Evolutionary conservation across 2,329 filamentous ascomycete genomes (phyloP).

Genomic region (Macrophomina phaseolina): DNA sequence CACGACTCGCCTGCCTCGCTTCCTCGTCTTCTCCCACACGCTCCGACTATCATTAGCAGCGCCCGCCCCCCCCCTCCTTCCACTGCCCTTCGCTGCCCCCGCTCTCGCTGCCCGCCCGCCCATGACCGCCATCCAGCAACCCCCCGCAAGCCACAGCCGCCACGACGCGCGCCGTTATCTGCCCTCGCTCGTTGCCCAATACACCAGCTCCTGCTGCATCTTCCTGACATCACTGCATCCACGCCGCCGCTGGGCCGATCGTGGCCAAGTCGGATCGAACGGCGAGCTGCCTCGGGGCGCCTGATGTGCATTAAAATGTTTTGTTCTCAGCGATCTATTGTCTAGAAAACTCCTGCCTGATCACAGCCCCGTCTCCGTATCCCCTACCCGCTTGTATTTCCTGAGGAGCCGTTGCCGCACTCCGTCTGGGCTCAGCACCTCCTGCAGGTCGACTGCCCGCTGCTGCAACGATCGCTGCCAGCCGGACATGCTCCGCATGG

Average conservation of each 20-base stretch:
- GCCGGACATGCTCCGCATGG: conserved; percentile 25
- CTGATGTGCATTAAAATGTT: conserved; percentile 17
- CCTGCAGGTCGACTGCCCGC: conserved; percentile 21
- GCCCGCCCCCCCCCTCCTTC: too few species aligned
- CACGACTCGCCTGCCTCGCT: neutral
- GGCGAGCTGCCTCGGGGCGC: neutral
- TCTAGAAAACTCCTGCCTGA: neutral
- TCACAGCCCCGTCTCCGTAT: conserved; percentile 21
- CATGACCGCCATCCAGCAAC: neutral
- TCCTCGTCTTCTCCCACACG: neutral
- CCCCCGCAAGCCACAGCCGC: conserved; percentile 4
- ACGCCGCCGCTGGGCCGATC: too few species aligned
- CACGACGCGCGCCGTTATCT: neutral
- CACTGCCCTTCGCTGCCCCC: neutral
- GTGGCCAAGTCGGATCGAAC: conserved; percentile 6
- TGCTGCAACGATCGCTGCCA: conserved; percentile 27
- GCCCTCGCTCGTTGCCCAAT: neutral
- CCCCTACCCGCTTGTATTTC: conserved; percentile 24
- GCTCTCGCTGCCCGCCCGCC: conserved; percentile 1
- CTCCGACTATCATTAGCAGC: conserved; percentile 8
- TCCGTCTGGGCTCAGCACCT: conserved; percentile 19
- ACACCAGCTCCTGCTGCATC: too few species aligned
- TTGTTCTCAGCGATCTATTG: neutral
- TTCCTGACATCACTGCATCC: too few species aligned
- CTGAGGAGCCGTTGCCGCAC: conserved; percentile 16